A percentile compares a stretch with the other conserved stretches of the same genome.
Conservation (phyloP, 208 protist species). For the Vickermania ingenoplastis region DNA sequence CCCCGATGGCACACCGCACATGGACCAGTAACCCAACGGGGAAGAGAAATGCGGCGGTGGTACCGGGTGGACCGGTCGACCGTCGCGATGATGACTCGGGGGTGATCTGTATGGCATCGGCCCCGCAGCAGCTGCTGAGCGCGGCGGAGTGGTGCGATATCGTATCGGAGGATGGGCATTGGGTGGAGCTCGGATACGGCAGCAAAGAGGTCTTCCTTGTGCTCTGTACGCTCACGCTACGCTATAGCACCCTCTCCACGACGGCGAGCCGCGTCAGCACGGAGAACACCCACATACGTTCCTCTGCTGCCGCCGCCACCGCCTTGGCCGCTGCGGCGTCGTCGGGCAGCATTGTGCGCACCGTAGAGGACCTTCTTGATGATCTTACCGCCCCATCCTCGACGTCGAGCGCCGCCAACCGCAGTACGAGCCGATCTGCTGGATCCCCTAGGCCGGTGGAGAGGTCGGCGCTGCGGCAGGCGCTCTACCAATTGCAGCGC, state of each 20-base stretch:
- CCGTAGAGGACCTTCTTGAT: neutral
- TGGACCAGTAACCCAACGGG: too few species aligned
- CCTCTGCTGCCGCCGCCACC: neutral
- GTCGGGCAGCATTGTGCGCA: neutral
- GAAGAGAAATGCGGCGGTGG: too few species aligned
- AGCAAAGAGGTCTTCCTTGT: neutral
- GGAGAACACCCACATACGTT: too few species aligned
- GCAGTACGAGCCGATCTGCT: neutral
- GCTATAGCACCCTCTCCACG: neutral
- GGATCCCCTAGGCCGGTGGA: neutral
- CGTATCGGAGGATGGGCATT: neutral
- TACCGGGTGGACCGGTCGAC: too few species aligned
- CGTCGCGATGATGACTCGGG: too few species aligned
- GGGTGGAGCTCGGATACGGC: neutral
- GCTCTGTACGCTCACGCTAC: neutral
- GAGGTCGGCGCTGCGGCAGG: neutral
- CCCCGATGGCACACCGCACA: too few species aligned
- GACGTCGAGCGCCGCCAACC: neutral
- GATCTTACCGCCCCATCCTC: neutral
- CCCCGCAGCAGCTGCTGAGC: too few species aligned
- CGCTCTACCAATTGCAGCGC: neutral
- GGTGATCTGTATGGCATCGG: too few species aligned
- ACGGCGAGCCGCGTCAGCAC: too few species aligned
- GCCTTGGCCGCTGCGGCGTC: neutral
- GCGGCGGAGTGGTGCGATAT: neutral